Percentiles rank a stretch among this genome's conserved stretches.
Conservation (phyloP, 257 asterid genomes). For the Nemophila menziesii region DNA sequence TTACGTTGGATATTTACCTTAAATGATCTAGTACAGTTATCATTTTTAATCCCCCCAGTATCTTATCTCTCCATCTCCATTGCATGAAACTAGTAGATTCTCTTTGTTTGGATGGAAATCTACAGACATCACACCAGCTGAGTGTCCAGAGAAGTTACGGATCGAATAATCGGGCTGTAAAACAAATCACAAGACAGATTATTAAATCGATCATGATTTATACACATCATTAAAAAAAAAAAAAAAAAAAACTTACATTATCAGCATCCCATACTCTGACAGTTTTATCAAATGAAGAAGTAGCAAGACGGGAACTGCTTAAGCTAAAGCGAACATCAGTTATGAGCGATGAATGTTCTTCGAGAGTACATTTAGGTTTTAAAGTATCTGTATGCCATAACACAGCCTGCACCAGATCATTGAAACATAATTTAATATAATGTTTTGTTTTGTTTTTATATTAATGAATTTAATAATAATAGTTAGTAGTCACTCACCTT, state of each 20-base stretch:
- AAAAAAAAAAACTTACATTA: conserved; percentile 71
- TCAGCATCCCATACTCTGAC: conserved; percentile 98
- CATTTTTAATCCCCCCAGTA: conserved; percentile 77
- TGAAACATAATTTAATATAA: conserved; percentile 4
- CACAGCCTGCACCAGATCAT: conserved; percentile 52
- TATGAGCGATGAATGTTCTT: conserved; percentile 73
- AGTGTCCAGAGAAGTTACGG: conserved; percentile 82
- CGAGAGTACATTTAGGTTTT: conserved; percentile 72
- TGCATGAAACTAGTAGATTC: conserved; percentile 88
- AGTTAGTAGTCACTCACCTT: conserved; percentile 48
- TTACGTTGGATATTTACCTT: too few species aligned
- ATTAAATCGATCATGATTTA: too few species aligned
- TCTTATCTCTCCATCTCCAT: conserved; percentile 88
- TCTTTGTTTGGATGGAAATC: conserved; percentile 95
- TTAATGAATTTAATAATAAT: background rate
- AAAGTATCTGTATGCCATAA: conserved; percentile 68
- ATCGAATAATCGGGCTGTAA: conserved; percentile 75
- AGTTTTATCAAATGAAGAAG: conserved; percentile 90
- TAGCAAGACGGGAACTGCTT: conserved; percentile 92
- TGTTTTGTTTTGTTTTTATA: too few species aligned
- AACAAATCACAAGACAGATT: conserved; percentile 1
- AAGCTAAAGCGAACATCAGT: conserved; percentile 97
- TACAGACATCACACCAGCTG: conserved; percentile 77
- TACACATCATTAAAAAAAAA: too few species aligned
- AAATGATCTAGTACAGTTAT: conserved; percentile 59